Evolutionary conservation across 176 grass and related monocot species (phyloP).

Genomic region (Metroxylon sagu): DNA sequence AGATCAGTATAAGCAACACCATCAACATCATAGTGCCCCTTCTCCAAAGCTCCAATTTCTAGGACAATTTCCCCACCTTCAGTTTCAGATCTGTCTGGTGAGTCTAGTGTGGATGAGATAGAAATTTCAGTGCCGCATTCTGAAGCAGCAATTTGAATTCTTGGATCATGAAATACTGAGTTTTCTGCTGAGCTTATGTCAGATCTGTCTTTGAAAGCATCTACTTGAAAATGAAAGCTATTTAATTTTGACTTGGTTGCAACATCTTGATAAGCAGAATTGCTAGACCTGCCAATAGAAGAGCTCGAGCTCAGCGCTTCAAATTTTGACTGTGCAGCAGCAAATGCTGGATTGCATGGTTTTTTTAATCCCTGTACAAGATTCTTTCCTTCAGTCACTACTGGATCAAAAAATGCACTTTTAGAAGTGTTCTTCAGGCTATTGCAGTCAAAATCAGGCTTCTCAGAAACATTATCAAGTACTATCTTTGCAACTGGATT

Average conservation of each 20-base stretch:
- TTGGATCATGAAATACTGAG: slow-evolving; percentile 28
- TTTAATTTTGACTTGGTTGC: slow-evolving; percentile 31
- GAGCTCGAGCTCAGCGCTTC: slow-evolving; percentile 61
- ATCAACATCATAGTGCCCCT: slow-evolving; percentile 19
- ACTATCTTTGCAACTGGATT: slow-evolving; percentile 16
- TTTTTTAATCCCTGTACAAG: slow-evolving; percentile 27
- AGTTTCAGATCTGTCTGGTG: slow-evolving; percentile 86
- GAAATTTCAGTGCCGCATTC: slow-evolving; percentile 98
- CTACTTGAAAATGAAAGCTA: slow-evolving; percentile 20
- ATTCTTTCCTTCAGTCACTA: slow-evolving; percentile 42
- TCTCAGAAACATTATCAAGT: slow-evolving; percentile 26
- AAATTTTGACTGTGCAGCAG: slow-evolving; percentile 86
- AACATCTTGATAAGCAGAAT: slow-evolving; percentile 36
- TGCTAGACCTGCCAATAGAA: slow-evolving; percentile 34
- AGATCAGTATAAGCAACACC: slow-evolving; percentile 23
- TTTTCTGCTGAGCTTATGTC: slow-evolving; percentile 28
- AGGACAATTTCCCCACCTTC: slow-evolving; percentile 94
- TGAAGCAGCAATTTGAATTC: slow-evolving; percentile 55
- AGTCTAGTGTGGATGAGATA: slow-evolving; percentile 94
- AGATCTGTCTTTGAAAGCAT: slow-evolving; percentile 29
- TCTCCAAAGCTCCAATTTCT: slow-evolving; percentile 74
- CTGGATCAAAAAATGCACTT: slow-evolving; percentile 26
- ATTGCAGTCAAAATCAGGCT: slow-evolving; percentile 26
- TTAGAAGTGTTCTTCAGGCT: slow-evolving; percentile 14
- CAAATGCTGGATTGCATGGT: slow-evolving; percentile 67